These are phyloP conservation scores for Phytophthora sojae DNA, from an alignment of 352 stramenopile genomes.

Conservation along the genomic window DNA sequence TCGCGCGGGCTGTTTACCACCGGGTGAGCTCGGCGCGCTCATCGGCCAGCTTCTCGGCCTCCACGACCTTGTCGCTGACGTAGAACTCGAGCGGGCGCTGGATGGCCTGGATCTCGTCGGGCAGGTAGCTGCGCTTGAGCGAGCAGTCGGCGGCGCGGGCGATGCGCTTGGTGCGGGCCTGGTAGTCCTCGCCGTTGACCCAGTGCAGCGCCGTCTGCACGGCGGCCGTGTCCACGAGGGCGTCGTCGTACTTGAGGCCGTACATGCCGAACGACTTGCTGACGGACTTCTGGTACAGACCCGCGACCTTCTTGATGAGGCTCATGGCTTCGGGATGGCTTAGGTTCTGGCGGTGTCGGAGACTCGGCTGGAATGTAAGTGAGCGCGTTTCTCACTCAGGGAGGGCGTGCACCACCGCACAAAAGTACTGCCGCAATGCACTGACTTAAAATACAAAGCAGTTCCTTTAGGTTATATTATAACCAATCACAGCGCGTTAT, in stretches of 20 bases:
- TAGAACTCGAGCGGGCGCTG: constrained; percentile 85
- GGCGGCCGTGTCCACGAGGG: constrained; percentile 81
- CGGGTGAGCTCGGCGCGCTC: constrained; percentile 85
- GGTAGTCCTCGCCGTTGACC: constrained; percentile 81
- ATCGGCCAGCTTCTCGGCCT: constrained; percentile 65
- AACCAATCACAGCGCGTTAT: background rate
- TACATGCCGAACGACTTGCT: constrained; percentile 83
- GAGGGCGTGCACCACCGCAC: constrained; percentile 24
- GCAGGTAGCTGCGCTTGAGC: constrained; percentile 86
- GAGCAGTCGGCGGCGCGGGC: constrained; percentile 84
- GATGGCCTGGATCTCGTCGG: constrained; percentile 88
- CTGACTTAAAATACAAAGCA: background rate
- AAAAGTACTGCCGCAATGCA: background rate
- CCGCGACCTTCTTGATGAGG: constrained; percentile 64
- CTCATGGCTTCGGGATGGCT: constrained; percentile 34
- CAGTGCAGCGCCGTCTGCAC: constrained; percentile 85
- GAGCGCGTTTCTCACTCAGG: constrained; percentile 21
- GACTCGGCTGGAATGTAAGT: constrained; percentile 16
- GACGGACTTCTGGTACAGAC: constrained; percentile 87
- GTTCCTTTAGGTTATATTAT: background rate
- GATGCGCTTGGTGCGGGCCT: constrained; percentile 80
- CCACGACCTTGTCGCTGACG: constrained; percentile 62
- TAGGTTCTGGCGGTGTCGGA: constrained; percentile 21
- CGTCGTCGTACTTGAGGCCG: constrained; percentile 90
- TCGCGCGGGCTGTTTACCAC: constrained; percentile 59